Percentiles rank a stretch among this genome's conserved stretches.
Evolutionary conservation across 352 stramenopile genomes (phyloP).

Genomic region (Pythium sp.): DNA sequence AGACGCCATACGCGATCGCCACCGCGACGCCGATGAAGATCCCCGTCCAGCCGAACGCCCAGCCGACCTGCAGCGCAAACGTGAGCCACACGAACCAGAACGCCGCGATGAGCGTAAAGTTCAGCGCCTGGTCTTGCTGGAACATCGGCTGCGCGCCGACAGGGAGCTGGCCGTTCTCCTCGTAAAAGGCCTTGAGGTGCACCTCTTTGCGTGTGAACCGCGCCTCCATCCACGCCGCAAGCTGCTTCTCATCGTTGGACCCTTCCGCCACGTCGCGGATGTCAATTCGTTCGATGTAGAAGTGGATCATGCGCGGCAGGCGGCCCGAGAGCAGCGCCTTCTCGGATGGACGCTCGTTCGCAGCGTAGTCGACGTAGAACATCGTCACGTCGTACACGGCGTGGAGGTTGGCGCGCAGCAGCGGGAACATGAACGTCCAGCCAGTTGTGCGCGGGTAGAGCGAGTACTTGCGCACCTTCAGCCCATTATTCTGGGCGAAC

Average conservation of each 20-base stretch:
- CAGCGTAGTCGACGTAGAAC: conserved; percentile 71
- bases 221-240: conserved; percentile 60
- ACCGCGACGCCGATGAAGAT: conserved; percentile 24
- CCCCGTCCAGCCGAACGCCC: conserved; percentile 27
- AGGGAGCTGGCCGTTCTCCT: conserved; percentile 49
- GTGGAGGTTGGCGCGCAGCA: conserved; percentile 49
- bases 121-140: conserved; percentile 28
- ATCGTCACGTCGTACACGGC: conserved; percentile 83
- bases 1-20: conserved; percentile 28
- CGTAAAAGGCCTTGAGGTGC: conserved; percentile 62
- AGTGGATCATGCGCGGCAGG: conserved; percentile 58
- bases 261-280: conserved; percentile 30
- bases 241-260: conserved; percentile 32
- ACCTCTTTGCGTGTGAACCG: conserved; percentile 69
- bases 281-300: conserved; percentile 66
- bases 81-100: conserved; percentile 57
- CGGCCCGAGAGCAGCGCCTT: conserved; percentile 52
- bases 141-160: conserved; percentile 43
- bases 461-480: conserved; percentile 50
- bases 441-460: conserved; percentile 77
- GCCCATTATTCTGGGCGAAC: conserved; percentile 53
- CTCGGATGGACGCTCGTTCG: conserved; percentile 68
- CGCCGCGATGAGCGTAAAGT: conserved; percentile 30
- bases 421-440: conserved; percentile 72
- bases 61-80: conserved; percentile 24